Conservation (phyloP, 2,329 filamentous ascomycete species). For the Talaromyces amestolkiae region DNA sequence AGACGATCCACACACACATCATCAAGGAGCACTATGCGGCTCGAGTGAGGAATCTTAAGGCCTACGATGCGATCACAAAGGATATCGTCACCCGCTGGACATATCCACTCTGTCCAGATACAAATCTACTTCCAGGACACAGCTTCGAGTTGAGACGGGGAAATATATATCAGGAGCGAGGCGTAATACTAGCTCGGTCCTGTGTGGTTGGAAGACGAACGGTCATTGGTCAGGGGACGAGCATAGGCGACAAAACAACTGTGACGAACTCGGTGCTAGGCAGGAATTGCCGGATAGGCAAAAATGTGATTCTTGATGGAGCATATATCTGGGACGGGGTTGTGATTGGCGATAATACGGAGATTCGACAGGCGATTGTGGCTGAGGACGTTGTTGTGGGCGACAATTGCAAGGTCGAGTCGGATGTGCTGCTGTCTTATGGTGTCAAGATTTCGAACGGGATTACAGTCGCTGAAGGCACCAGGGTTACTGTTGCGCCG, state of each 20-base stretch:
- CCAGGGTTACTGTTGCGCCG: conserved; percentile 46
- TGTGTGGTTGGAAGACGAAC: conserved; percentile 66
- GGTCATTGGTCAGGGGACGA: conserved; percentile 73
- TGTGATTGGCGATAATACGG: conserved; percentile 70
- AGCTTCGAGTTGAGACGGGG: conserved; percentile 69
- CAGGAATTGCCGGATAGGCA: conserved; percentile 79
- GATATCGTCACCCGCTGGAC: conserved; percentile 87
- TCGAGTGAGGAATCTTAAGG: conserved; percentile 77
- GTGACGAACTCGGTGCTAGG: conserved; percentile 79
- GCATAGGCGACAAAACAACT: conserved; percentile 67
- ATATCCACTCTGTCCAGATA: conserved; percentile 85
- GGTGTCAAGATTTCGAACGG: conserved; percentile 69
- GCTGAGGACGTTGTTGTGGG: conserved; percentile 71
- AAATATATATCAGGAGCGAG: conserved; percentile 73
- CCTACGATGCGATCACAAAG: conserved; percentile 84
- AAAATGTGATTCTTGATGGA: conserved; percentile 73
- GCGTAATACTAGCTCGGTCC: conserved; percentile 70
- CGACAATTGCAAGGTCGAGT: conserved; percentile 64
- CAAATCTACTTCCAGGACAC: conserved; percentile 75
- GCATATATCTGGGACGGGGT: conserved; percentile 87
- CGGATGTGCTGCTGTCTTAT: conserved; percentile 76
- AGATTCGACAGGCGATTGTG: conserved; percentile 70
- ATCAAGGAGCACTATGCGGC: conserved; percentile 80
- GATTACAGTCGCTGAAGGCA: conserved; percentile 43
- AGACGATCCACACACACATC: conserved; percentile 91